Evolutionary conservation across 306 rosid species (phyloP).

Genomic region (Lathyrus aphaca): DNA sequence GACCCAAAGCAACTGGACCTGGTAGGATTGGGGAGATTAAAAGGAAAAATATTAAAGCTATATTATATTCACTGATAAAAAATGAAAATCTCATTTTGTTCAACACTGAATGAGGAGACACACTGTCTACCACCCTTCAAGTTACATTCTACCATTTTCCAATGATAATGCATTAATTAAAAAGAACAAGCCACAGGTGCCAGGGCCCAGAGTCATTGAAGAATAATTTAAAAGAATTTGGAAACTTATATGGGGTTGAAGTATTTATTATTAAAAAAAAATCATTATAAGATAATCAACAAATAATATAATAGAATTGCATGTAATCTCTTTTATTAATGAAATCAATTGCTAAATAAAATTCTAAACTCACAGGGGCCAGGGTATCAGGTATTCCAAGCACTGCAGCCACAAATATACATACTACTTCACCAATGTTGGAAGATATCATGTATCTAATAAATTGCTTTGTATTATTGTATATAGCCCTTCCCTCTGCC

Average conservation of each 20-base stretch:
- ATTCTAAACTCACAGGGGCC: constrained; percentile 79
- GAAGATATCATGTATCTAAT: constrained; percentile 99
- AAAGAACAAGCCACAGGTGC: constrained; percentile 7
- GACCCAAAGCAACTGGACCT: constrained; percentile 99
- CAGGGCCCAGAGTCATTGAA: constrained; percentile 25
- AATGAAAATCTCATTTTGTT: constrained; percentile 18
- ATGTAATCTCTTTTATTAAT: constrained; percentile 22
- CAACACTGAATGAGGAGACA: constrained; percentile 26
- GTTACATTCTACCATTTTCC: constrained; percentile 20
- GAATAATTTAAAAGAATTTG: constrained; percentile 14
- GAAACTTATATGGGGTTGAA: constrained; percentile 13
- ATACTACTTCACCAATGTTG: constrained; percentile 97
- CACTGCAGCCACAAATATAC: constrained; percentile 98
- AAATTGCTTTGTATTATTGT: constrained; percentile 93
- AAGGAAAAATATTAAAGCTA: constrained; percentile 8
- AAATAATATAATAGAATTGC: constrained; percentile 14
- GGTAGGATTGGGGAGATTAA: constrained; percentile 33
- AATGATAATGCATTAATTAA: constrained; percentile 27
- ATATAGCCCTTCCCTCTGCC: constrained; percentile 98
- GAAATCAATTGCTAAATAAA: constrained; percentile 35
- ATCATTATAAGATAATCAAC: neutral
- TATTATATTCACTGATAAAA: constrained; percentile 30
- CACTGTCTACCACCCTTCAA: constrained; percentile 1
- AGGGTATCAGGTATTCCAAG: constrained; percentile 99
- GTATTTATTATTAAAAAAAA: constrained; percentile 28